Evolutionary conservation across 2,329 filamentous ascomycete genomes (phyloP), one percentile per base, ranked within the genome.

Genomic region (Hypocrella siamensis): DNA sequence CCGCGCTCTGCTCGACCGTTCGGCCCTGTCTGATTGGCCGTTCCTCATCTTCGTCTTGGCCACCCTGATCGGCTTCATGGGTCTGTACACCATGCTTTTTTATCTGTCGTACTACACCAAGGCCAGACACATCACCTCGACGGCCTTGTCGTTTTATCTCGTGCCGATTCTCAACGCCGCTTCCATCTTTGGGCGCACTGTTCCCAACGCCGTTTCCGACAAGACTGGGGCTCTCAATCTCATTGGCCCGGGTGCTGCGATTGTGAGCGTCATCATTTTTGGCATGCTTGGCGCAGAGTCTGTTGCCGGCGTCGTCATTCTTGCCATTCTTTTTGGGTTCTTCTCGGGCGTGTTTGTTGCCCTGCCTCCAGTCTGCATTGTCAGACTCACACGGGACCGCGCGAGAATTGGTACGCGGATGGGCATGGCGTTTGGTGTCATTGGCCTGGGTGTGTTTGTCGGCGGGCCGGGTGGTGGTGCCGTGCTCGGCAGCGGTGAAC

Each of bases 311-410:
- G 41, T 40, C 12, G 80, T 78, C 43, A 60, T 57, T 1, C 83
- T 79, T 62, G 57, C 67, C 0, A 54, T 61, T 0, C 59, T 76
- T 34, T 80, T 78, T 44, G 79, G 79, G 2, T 57, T 80, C 29
- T 64, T 64, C 2, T 70, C 64, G 0, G 75, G 73, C 0, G 72
- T 63, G 0, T 67, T 81, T 29, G 75, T 80, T 49, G 65, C 65
- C 4, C 46, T 83, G 7, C 79, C 81, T 41, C 76, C 77, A 0
- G 71, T 75, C 0, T 46, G 48, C 6, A 38, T 47, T 5, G 48
- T 47, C 1, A 41, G 65, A 17, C 48, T 75, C 33, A 69, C 62
- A 4, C 56, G 55, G 4, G 68, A 75, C 40, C 45, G 67, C 36
- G 51, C 56, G 8, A 70, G 69, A 46, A 54, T 60, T 4, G 70